Percentiles rank a stretch among this genome's conserved stretches.
phyloP scores from a whole-genome alignment of 805 yeast species.

The Yamadazyma takamatsuzukensis region DNA sequence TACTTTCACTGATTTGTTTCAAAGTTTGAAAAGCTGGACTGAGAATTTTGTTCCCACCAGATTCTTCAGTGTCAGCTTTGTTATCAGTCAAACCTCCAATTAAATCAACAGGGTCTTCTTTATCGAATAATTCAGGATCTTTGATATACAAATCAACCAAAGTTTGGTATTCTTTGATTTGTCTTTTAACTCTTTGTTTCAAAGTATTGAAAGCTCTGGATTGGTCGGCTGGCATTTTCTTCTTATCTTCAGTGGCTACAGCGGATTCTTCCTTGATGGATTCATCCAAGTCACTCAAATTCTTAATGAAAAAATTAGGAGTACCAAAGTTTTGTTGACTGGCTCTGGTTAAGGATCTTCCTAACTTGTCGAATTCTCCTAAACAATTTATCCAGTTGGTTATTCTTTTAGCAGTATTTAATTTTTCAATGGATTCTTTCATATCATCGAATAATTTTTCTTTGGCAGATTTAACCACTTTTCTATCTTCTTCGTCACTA shows the following conservation, averaged over 20 bases:
- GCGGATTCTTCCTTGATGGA: constrained; percentile 50
- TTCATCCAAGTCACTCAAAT: constrained; percentile 70
- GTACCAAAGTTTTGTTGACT: constrained; percentile 72
- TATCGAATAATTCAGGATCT: constrained; percentile 72
- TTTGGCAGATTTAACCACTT: constrained; percentile 88
- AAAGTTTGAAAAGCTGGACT: constrained; percentile 65
- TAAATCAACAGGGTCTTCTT: constrained; percentile 43
- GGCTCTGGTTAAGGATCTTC: constrained; percentile 62
- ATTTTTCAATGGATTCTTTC: constrained; percentile 57
- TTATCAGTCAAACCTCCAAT: constrained; percentile 14
- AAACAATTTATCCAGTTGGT: constrained; percentile 79
- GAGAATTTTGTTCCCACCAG: constrained; percentile 35
- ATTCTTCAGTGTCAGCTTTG: constrained; percentile 31
- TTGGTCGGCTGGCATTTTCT: constrained; percentile 76
- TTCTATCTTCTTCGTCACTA: constrained; percentile 66
- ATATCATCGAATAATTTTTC: constrained; percentile 91
- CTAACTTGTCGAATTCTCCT: constrained; percentile 73
- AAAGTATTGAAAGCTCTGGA: constrained; percentile 84
- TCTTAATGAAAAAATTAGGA: constrained; percentile 68
- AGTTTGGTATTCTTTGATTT: constrained; percentile 61
- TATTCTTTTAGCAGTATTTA: constrained; percentile 64
- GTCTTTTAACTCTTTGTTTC: constrained; percentile 84
- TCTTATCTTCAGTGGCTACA: constrained; percentile 46
- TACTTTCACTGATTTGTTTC: constrained; percentile 72
- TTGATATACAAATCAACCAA: constrained; percentile 58